Evolutionary conservation across 2,329 filamentous ascomycete genomes (phyloP), one percentile per base, ranked within the genome.

Genomic region (Neocucurbitaria cava): DNA sequence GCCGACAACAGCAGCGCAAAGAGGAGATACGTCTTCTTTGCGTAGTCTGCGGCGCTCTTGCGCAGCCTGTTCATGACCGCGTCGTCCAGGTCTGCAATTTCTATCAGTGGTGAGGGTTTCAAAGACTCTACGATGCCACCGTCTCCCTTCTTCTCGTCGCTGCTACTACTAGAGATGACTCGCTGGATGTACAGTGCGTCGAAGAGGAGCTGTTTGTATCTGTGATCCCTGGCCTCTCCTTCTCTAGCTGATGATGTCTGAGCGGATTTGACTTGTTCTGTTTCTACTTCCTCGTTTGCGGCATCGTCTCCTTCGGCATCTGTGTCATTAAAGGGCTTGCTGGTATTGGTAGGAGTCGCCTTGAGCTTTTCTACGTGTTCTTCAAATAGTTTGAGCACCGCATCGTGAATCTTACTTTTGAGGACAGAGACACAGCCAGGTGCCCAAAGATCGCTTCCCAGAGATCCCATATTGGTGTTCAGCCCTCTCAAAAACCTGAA

Each of bases 401-500:
- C 76, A 38, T 76, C 73, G 5, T 78, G 72, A 5, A 92, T 68
- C 41, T 79, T 72, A n/a, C 66, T 70, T 75, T 92, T 95, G 59
- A 96, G 68, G 0, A 79, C 78, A 0, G 66, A 65, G 1, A 93
- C 84, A 0, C 90, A 89, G 2, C 81, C 80, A 2, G 85, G 82
- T 48, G 88, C 92, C 93, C 93, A 98, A 2, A 97, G 75, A 71
- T 97, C 94, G 41, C 85, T 80, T 0, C 93, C 93, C 3, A 84
- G 79, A 11, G 82, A 79, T 3, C 83, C 83, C 91, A 97, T 96
- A 5, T 82, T 79, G 42, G 79, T 77, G 4, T 85, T 84, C 24
- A 96, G 70, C 40, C 81, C 81, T 21, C 86, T 85, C 44, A 97
- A 69, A 49, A 96, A 87, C 55, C 83, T 85, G 69, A 96, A 96